Percentiles rank a stretch among this genome's conserved stretches.
These are phyloP conservation scores for Trametes villosa DNA, from an alignment of 768 basidiomycete genomes.

Conservation along the genomic window DNA sequence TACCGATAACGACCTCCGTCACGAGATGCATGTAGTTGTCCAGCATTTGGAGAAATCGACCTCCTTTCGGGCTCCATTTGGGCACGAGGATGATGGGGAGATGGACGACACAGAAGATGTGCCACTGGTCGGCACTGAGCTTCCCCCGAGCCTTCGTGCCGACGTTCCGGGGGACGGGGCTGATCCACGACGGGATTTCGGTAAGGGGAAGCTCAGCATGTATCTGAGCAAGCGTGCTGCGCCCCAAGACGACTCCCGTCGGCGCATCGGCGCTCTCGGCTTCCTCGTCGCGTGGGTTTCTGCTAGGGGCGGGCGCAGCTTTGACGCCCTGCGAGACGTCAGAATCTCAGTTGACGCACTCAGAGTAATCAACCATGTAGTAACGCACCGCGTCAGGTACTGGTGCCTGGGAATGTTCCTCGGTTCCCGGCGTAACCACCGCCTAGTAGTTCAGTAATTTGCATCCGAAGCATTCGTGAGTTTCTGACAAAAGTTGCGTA, in stretches of 20 bases:
- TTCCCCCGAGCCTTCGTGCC: conserved; percentile 22
- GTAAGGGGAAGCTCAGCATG: conserved; percentile 1
- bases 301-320: no score
- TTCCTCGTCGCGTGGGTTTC: no score
- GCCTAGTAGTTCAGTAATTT: no score
- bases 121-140: conserved; percentile 38
- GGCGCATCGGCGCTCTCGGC: no score
- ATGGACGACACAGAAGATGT: conserved; percentile 37
- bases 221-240: background rate
- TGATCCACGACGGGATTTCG: conserved; percentile 23
- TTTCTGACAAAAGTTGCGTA: no score
- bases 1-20: conserved; percentile 27
- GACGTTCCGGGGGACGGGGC: conserved; percentile 14
- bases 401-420: no score
- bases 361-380: no score
- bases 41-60: conserved; percentile 23
- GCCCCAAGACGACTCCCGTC: background rate
- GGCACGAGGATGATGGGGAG: conserved; percentile 42
- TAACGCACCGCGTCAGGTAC: no score
- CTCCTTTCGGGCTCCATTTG: conserved; percentile 37
- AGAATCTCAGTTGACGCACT: no score
- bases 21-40: conserved; percentile 36
- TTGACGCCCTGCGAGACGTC: no score
- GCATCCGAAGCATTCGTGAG: no score
- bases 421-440: no score